Evolutionary conservation across 192 early-diverging fungal genomes (phyloP), one percentile per base, ranked within the genome.

Genomic region (Irineochytrium annulatum): DNA sequence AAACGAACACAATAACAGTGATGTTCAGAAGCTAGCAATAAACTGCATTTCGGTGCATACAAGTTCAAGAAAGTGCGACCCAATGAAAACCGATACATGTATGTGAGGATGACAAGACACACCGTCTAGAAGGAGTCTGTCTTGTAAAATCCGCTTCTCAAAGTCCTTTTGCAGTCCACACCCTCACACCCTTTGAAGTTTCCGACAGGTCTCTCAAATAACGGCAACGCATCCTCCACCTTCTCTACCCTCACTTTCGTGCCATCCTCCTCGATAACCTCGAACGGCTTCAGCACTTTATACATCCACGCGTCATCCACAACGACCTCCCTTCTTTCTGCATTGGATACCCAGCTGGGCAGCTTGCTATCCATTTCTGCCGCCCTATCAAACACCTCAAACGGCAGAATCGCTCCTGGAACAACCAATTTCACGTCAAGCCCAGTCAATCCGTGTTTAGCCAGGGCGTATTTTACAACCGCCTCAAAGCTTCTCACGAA

Each of bases 241-340:
- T 8, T 49, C 1, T n/a, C 27, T 8, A 65, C 35, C 43, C 26
- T 28, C 13, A 49, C 33, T 3, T 14, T 17, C 3, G 11, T 26
- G 14, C 45, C 56, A 22, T 57, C 55, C 3, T 6, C 44, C 1
- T 37, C 11, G 3, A 45, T 24, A 11, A 65, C 46, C 17, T 4
- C 13, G 34, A 65, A 65, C 19, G 63, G 55, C 20, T n/a, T 1
- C n/a, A 65, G 56, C 3, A 65, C 55, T 51, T 65, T 65, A 34
- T 57, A 65, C 63, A 65, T 65, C 63, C 63, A 65, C n/a, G 17
- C 27, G 19, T 58, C 63, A 11, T 57, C 55, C 11, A 22, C 20
- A 31, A 14, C 4, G 14, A 20, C 16, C 26, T 52, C 27, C 27
- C 20, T 24, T 16, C 27, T 24, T 24, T 16, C 41, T 16, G 49